Percentiles rank a stretch among this genome's conserved stretches.
These are phyloP conservation scores for Microcyclosporella mali DNA, from an alignment of 2,329 filamentous ascomycete species.

Conservation along the genomic window DNA sequence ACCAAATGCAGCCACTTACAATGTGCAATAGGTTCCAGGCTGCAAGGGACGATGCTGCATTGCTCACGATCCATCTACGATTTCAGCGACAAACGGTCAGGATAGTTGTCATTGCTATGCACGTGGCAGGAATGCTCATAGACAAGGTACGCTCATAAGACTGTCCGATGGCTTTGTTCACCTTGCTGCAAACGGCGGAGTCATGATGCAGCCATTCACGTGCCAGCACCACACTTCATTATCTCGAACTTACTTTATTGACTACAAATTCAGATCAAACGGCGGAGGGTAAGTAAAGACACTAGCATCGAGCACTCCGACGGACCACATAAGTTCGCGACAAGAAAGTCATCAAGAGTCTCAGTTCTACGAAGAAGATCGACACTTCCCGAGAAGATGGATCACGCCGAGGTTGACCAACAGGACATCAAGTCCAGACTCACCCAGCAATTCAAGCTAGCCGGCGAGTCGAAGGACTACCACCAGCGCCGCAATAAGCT, in stretches of 20 bases:
- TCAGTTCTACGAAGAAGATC: slow-evolving; percentile 4
- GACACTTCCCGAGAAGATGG: slow-evolving; percentile 3
- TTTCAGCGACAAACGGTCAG: neutral
- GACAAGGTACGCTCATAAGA: slow-evolving; percentile 2
- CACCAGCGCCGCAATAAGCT: slow-evolving; percentile 16
- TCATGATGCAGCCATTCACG: neutral
- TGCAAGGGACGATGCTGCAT: slow-evolving; percentile 5
- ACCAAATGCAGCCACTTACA: neutral
- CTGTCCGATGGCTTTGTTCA: too few species aligned
- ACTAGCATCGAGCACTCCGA: neutral
- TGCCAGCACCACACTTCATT: slow-evolving; percentile 7
- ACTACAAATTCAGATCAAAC: slow-evolving; percentile 2
- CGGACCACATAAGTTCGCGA: neutral
- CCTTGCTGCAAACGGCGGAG: neutral
- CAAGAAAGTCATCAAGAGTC: slow-evolving; percentile 7
- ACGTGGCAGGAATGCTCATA: slow-evolving; percentile 14
- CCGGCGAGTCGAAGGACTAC: neutral
- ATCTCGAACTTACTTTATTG: neutral
- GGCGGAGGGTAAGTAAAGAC: slow-evolving; percentile 2
- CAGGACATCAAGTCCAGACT: neutral
- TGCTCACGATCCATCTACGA: slow-evolving; percentile 3
- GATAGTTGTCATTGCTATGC: slow-evolving; percentile 6
- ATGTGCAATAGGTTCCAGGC: slow-evolving; percentile 2
- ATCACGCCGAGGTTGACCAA: slow-evolving; percentile 1
- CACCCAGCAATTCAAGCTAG: neutral